Base-by-base conservation (phyloP, 2,329 filamentous ascomycete species). In the Drechslera avenae region DNA sequence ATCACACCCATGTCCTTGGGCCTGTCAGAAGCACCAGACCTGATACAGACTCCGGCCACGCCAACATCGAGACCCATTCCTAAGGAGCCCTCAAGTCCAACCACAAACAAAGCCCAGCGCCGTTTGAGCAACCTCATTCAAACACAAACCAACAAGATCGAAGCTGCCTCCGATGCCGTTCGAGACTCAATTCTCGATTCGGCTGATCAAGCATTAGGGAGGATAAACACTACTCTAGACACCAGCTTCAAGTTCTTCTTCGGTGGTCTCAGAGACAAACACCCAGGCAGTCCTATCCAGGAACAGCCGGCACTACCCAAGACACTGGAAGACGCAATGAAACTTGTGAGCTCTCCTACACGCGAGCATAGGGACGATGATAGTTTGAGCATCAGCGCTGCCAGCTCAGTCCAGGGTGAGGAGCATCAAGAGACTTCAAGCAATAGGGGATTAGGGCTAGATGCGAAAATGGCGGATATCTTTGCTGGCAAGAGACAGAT, bases 221-320 rank as follows among this genome's bases (percentile, higher is more conserved):
- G 87, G 30, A 96, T 99, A 60, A 90, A 93, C 56, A 92, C 83
- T 66, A 95, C 91, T 39, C 79, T 97, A 3, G 92, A 93, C 52
- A 91, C 90, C 66, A 97, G 91, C 69, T 95, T 97, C 76, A 94
- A 91, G 53, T 96, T 97, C 70, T 78, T 99, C 18, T 85, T 99
- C 46, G 93, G 93, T 13, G 90, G 91, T 60, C 80, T 97, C 16
- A 90, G 89, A 55, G 91, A 96, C 71, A 76, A 84, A 72, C 66
- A 73, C 56, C 68, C 72, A 52, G 66, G 68, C 68, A 66, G 61
- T 4, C 61, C 64, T 5, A 48, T 62, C 7, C 56, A 64, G 5
- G 66, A 66, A 32, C 60, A 69, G 39, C 69, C 81, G 13, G 81
- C 80, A 33, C 81, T 96, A 0, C 94, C 94, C 1, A 93, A 90